Evolutionary conservation across 2,329 filamentous ascomycete species (phyloP), one percentile per base, ranked within the genome.

Genomic region (Dothideomycetes sp.): DNA sequence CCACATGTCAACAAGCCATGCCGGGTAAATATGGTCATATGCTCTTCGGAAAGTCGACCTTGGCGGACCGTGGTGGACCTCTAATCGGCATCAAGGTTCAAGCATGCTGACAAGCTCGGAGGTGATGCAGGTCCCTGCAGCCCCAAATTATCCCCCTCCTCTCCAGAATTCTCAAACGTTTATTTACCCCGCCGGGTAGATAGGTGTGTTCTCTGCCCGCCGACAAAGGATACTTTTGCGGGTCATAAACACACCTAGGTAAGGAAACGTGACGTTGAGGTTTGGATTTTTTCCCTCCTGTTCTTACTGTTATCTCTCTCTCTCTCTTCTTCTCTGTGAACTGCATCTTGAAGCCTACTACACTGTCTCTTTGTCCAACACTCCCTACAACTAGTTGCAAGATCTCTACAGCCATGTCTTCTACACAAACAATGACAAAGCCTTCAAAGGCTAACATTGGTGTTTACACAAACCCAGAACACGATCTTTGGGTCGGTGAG

Each of bases 381-480:
- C 22, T 19, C 13, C 24, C 8, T 13, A 7, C 24, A 22, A 22
- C 19, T 17, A 19, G 12, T 3, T 28, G 13, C 16, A 23, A 35
- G 24, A 5, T 27, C n/a, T 12, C 33, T 27, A 16, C 4, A 22
- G 37, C 25, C 24, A 44, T 44, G 42, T 40, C 42, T 25, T 39
- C 34, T 12, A 35, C 42, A 31, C 29, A 37, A 32, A 44, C 42
- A 34, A 30, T 39, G 17, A 30, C 19, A 30, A 44, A 44, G 42
- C 35, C 42, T 16, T 33, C 74, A 44, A 91, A 93, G 73, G 68
- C 84, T 44, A 96, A 96, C 67, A 93, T 96, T 59, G 89, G 87
- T 53, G 87, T 96, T 51, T 96, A 83, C 72, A 96, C 89, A 38
- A 94, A 96, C 67, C 86, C 89, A 13, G 76, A 78, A 44, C 89